Conservation (phyloP, 371 early-diverging fungal species). For the Amoeboaphelidium occidentale region DNA sequence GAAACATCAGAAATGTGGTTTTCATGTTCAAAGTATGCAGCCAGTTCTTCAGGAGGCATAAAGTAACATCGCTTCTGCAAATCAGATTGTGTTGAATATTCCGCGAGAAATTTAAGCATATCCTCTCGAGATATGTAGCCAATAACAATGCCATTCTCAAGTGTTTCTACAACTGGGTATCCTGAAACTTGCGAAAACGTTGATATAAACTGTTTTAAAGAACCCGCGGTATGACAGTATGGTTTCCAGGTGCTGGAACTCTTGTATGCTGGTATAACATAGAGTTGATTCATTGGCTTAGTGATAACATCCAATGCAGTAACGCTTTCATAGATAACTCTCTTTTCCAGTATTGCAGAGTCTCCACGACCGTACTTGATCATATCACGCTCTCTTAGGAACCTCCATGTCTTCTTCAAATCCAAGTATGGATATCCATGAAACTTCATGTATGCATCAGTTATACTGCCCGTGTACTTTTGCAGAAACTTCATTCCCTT, state of each 20-base stretch:
- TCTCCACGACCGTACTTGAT: not conserved
- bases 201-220: too few relatives aligned
- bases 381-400: not conserved
- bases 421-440: not conserved
- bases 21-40: too few relatives aligned
- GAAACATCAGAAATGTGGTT: too few relatives aligned
- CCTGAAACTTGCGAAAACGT: too few relatives aligned
- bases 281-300: not conserved
- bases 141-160: too few relatives aligned
- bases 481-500: too few relatives aligned
- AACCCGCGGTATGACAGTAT: not conserved
- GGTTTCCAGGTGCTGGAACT: not conserved
- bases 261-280: not conserved
- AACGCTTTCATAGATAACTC: not conserved
- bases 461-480: not conserved
- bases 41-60: too few relatives aligned
- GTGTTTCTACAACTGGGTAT: too few relatives aligned
- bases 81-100: too few relatives aligned
- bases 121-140: too few relatives aligned
- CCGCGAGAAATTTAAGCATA: too few relatives aligned
- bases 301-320: not conserved
- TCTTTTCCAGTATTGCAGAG: not conserved
- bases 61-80: too few relatives aligned
- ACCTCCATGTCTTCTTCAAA: not conserved
- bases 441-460: not conserved